phyloP scores from a whole-genome alignment of 768 basidiomycete species.

The Lactarius sp. region DNA sequence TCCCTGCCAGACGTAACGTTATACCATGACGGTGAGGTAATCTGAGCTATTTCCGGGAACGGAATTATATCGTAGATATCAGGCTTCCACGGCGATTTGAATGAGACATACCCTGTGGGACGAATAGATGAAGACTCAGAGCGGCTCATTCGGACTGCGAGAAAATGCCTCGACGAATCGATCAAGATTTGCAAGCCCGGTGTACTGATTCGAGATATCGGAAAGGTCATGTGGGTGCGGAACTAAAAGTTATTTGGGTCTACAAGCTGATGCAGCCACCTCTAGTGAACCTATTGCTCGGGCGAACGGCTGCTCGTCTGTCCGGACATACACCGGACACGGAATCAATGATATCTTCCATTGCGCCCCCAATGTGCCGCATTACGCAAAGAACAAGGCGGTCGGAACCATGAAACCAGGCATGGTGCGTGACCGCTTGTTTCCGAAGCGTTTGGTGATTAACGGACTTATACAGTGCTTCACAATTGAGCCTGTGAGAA shows the following conservation, averaged over 20 bases:
- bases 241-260: constrained; percentile 19
- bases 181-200: constrained; percentile 95
- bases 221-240: constrained; percentile 70
- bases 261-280: background rate
- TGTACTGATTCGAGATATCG: constrained; percentile 80
- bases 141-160: constrained; percentile 77
- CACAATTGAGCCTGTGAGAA: constrained; percentile 72
- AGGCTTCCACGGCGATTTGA: constrained; percentile 92
- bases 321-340: constrained; percentile 89
- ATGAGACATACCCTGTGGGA: constrained; percentile 90
- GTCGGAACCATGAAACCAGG: constrained; percentile 91
- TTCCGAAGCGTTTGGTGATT: constrained; percentile 5
- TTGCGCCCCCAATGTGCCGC: constrained; percentile 79
- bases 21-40: constrained; percentile 62
- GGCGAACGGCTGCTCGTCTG: constrained; percentile 80
- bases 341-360: constrained; percentile 89
- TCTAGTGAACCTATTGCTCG: constrained; percentile 79
- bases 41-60: constrained; percentile 1
- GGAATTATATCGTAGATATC: constrained; percentile 1
- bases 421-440: constrained; percentile 60
- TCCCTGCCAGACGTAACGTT: constrained; percentile 61
- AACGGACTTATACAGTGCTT: constrained; percentile 38
- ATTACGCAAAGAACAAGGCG: constrained; percentile 93
- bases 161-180: constrained; percentile 79
- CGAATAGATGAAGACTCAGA: constrained; percentile 76